A percentile compares a stretch with the other conserved stretches of the same genome.
These are phyloP conservation scores for Chaetomidium leptoderma DNA, from an alignment of 495 filamentous ascomycete genomes.

Conservation along the genomic window DNA sequence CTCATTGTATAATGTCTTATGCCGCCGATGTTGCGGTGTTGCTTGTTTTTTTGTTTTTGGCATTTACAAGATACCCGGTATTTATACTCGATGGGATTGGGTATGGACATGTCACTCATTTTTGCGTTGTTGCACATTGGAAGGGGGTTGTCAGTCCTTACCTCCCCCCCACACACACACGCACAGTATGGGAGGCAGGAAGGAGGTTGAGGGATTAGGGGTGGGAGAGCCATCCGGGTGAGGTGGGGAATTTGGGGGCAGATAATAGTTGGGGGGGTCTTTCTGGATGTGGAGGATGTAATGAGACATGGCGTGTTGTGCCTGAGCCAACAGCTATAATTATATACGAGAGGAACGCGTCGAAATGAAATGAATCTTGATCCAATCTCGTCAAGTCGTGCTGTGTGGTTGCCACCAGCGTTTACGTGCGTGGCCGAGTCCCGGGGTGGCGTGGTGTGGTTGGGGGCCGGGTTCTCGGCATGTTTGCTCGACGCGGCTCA, in stretches of 20 bases:
- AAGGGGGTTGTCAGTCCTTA: neutral
- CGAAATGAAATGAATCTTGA: neutral
- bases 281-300: neutral
- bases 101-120: constrained; percentile 8
- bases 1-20: constrained; percentile 8
- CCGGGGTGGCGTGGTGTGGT: neutral
- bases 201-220: too few species aligned
- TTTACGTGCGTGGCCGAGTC: neutral
- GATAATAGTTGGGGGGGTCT: neutral
- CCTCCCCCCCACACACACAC: neutral
- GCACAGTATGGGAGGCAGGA: constrained; percentile 1
- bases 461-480: constrained; percentile 1
- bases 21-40: neutral
- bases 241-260: neutral
- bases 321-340: too few species aligned
- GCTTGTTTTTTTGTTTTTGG: neutral
- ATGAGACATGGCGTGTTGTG: too few species aligned
- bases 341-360: neutral
- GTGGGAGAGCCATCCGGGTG: too few species aligned
- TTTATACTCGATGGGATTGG: constrained; percentile 3
- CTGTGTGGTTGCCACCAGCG: neutral
- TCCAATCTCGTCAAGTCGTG: neutral
- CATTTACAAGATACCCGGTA: constrained; percentile 6
- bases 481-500: neutral
- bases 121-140: neutral